phyloP scores from a whole-genome alignment of 2,329 filamentous ascomycete species.

The Whalleya microplaca region DNA sequence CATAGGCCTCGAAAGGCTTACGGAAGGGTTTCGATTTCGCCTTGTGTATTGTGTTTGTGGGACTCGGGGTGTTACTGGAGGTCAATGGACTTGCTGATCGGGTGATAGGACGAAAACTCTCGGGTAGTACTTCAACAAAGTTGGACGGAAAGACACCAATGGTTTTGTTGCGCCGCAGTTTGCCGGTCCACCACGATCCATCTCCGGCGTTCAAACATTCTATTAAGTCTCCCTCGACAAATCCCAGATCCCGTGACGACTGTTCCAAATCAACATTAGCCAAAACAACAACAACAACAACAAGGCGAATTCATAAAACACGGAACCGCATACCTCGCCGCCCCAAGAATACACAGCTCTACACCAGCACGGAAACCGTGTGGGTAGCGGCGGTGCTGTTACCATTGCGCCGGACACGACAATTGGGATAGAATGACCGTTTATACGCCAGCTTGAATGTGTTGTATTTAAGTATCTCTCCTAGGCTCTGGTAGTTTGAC shows the following conservation, averaged over 20 bases:
- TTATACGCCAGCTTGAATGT: conserved; percentile 21
- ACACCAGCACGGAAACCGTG: conserved; percentile 88
- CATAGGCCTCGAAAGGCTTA: conserved; percentile 69
- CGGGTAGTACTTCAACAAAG: conserved; percentile 88
- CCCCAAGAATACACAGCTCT: conserved; percentile 92
- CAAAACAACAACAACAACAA: conserved; percentile 12
- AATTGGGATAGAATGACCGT: conserved; percentile 3
- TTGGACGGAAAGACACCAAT: conserved; percentile 96
- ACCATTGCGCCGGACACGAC: conserved; percentile 48
- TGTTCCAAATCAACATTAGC: conserved; percentile 37
- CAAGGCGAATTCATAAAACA: not conserved
- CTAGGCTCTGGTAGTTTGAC: conserved; percentile 7
- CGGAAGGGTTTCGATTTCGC: conserved; percentile 66
- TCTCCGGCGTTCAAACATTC: conserved; percentile 98
- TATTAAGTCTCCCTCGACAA: conserved; percentile 96
- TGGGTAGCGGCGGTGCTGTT: conserved; percentile 66
- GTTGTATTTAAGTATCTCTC: conserved; percentile 18
- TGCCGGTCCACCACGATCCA: conserved; percentile 97
- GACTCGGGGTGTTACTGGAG: conserved; percentile 56
- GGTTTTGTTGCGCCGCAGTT: conserved; percentile 84
- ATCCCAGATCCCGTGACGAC: conserved; percentile 92
- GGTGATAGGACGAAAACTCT: conserved; percentile 78
- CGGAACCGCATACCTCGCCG: conserved; percentile 65
- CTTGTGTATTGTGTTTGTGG: conserved; percentile 59
- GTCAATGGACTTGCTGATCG: conserved; percentile 65